These are phyloP conservation scores for Exsudoporus frostii DNA, from an alignment of 768 basidiomycete genomes.

Conservation along the genomic window DNA sequence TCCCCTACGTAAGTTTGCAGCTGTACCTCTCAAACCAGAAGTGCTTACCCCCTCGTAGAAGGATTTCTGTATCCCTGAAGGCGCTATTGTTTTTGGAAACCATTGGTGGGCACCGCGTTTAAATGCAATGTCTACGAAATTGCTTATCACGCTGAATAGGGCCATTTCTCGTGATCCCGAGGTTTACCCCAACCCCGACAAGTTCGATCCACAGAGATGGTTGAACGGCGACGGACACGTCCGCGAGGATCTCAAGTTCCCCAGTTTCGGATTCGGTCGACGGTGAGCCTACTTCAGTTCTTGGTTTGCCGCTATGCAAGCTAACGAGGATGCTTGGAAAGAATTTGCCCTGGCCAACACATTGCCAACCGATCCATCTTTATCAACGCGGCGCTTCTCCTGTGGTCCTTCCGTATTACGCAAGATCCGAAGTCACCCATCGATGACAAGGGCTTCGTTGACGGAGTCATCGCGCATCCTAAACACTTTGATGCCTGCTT, in stretches of 20 bases:
- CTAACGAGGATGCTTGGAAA: conserved; percentile 14
- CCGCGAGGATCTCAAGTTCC: conserved; percentile 51
- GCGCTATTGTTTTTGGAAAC: conserved; percentile 37
- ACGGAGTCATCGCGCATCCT: conserved; percentile 63
- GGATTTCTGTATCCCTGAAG: conserved; percentile 34
- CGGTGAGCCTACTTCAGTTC: conserved; percentile 17
- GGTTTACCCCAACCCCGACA: conserved; percentile 58
- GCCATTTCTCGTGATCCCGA: conserved; percentile 55
- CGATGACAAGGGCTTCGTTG: conserved; percentile 58
- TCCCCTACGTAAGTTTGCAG: conserved; percentile 50
- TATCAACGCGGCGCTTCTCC: conserved; percentile 57
- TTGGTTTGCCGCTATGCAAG: neutral
- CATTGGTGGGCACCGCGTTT: conserved; percentile 26
- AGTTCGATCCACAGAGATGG: conserved; percentile 60
- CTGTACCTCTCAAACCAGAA: neutral
- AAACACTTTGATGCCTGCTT: conserved; percentile 58
- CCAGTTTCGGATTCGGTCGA: conserved; percentile 56
- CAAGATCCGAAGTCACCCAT: conserved; percentile 53
- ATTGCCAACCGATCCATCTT: conserved; percentile 61
- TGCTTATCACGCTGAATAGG: conserved; percentile 27
- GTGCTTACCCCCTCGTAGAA: conserved; percentile 25
- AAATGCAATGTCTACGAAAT: neutral
- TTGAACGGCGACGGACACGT: conserved; percentile 36
- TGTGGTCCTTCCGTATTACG: conserved; percentile 63
- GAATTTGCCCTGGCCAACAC: conserved; percentile 67